Conservation (phyloP, 1,139 yeast genomes). For the Blastobotrys niveus region DNA sequence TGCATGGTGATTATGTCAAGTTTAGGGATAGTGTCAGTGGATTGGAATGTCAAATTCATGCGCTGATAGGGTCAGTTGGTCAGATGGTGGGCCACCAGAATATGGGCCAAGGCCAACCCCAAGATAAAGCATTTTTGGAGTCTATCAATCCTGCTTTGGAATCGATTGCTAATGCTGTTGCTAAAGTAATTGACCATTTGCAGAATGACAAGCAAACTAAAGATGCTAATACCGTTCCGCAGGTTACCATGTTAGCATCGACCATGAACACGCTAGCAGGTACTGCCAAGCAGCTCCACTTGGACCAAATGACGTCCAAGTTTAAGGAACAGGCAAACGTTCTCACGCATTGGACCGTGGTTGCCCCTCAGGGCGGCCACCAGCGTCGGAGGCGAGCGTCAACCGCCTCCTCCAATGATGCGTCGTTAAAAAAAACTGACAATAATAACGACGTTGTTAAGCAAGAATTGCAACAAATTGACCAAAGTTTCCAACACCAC, state of each 20-base stretch:
- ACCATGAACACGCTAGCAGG: neutral
- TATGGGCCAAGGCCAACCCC: no score
- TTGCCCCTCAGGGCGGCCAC: neutral
- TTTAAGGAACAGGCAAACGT: constrained; percentile 4
- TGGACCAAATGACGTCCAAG: neutral
- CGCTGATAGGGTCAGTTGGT: neutral
- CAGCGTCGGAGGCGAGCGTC: constrained; percentile 7
- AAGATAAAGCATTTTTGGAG: no score
- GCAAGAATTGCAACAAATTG: no score
- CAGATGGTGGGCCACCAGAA: neutral
- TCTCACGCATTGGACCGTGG: constrained; percentile 2
- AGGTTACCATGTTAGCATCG: constrained; percentile 4
- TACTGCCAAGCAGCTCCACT: neutral
- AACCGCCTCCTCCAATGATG: no score
- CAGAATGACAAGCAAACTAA: neutral
- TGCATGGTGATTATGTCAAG: neutral
- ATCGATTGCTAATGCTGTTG: neutral
- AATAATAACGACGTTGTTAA: no score
- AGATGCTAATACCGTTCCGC: neutral
- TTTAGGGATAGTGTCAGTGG: neutral
- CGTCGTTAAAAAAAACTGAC: no score
- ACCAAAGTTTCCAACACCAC: no score
- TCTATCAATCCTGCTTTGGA: neutral
- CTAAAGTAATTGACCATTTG: neutral
- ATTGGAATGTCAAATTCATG: neutral